These are phyloP conservation scores for Rubia peregrina DNA, from an alignment of 305 asterid genomes.

Conservation along the genomic window DNA sequence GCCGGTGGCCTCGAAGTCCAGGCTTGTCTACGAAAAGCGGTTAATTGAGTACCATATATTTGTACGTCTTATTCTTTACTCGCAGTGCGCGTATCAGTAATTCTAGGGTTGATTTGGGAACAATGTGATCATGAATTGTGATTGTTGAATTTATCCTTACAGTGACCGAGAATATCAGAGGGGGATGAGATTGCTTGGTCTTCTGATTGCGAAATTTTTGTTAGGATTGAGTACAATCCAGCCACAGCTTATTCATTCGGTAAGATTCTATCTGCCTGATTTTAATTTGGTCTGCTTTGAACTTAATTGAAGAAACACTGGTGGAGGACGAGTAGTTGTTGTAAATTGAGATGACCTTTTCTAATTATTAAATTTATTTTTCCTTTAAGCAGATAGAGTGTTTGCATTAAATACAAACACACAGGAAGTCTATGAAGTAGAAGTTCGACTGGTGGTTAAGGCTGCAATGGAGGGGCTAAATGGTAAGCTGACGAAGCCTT, in stretches of 20 bases:
- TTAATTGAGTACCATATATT: too few relatives aligned
- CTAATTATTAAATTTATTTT: slow-evolving; percentile 10
- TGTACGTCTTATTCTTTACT: too few relatives aligned
- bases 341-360: not conserved
- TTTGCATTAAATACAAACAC: slow-evolving; percentile 75
- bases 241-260: slow-evolving; percentile 89
- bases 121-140: slow-evolving; percentile 23
- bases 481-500: slow-evolving; percentile 43
- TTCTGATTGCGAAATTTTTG: slow-evolving; percentile 74
- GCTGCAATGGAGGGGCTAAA: slow-evolving; percentile 98
- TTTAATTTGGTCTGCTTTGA: not conserved
- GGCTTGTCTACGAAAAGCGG: too few relatives aligned
- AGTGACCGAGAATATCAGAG: slow-evolving; percentile 91
- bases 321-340: not conserved
- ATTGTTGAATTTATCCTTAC: slow-evolving; percentile 31
- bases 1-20: too few relatives aligned
- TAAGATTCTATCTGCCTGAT: slow-evolving; percentile 21
- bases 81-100: too few relatives aligned
- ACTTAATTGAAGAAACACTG: not conserved
- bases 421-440: slow-evolving; percentile 90
- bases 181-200: slow-evolving; percentile 96
- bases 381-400: slow-evolving; percentile 61
- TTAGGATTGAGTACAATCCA: slow-evolving; percentile 84
- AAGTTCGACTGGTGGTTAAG: slow-evolving; percentile 91
- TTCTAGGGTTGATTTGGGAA: slow-evolving; percentile 34